Base-by-base conservation (phyloP, 495 filamentous ascomycete species). In the Aspergillus nidulans region DNA sequence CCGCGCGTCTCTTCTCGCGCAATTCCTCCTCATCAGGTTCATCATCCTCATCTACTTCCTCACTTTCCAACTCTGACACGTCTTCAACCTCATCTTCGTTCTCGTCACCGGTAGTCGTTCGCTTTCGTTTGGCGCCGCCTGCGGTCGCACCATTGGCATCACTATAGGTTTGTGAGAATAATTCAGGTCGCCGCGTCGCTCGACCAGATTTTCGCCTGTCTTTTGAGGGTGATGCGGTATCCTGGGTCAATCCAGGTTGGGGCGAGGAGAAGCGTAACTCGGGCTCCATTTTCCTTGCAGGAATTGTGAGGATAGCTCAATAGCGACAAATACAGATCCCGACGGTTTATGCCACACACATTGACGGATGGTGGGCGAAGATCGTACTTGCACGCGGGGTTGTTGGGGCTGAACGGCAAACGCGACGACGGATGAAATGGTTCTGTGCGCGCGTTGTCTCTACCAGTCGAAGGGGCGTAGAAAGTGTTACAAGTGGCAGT, bases 181-280 rank as follows among this genome's bases (percentile, higher is more conserved):
- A 79, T 61, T 84, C 79, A 47, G 89, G 89, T 56, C 81, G 84
- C 59, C 85, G 89, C 57, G 84, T 81, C 71, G 85, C 83, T 72
- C 91, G 88, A 74, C 88, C 88, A 44, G 91, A 95, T 63, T 88
- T 88, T 67, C 91, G 84, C 66, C 86, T 64, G 72, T 78, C 77
- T 68, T 45, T 38, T 16, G 82, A 77, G 59, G 81, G 77, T 61
- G 64, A 65, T 30, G 70, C 63, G 20, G 65, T 53, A 24, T 57
- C 63, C 47, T 62, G 63, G 46, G 55, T 55, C 10, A 30, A 25
- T 16, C 49, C 65, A 8, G 56, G 62, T 26, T 59, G 59, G 23
- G 65, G 67, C 25, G 64, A 65, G 2, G 66, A 64, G 25, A 59
- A 56, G 19, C 58, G 67, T 42, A 63, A 65, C 46, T 77, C 73